Evolutionary conservation across 2,329 filamentous ascomycete genomes (phyloP).

Genomic region (Pezicula carpinea): DNA sequence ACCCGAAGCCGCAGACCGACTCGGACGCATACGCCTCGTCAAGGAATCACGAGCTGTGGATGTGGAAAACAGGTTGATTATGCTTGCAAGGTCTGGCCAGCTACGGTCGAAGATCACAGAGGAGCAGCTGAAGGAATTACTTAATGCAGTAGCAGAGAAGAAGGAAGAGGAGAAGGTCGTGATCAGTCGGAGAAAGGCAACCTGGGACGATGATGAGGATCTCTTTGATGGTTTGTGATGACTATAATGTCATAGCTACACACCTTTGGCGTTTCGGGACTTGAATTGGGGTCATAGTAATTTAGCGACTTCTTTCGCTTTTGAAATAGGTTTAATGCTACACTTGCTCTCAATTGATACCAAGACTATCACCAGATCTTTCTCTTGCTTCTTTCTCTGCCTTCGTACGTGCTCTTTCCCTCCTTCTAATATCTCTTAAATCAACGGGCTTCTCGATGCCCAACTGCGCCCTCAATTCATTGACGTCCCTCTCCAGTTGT

Average conservation of each 20-base stretch:
- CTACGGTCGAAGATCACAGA: conserved; percentile 84
- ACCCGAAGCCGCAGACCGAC: conserved; percentile 86
- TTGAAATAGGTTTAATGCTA: no score
- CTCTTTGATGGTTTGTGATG: conserved; percentile 60
- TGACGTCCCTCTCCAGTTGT: conserved; percentile 77
- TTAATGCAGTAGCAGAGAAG: conserved; percentile 79
- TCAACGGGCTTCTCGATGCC: conserved; percentile 88
- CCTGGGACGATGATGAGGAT: conserved; percentile 80
- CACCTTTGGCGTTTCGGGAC: neutral
- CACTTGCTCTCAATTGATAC: conserved; percentile 20
- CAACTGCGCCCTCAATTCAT: conserved; percentile 67
- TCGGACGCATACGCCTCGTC: conserved; percentile 91
- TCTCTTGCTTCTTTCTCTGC: conserved; percentile 50
- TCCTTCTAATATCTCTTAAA: conserved; percentile 70
- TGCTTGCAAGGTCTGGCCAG: conserved; percentile 84
- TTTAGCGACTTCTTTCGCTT: no score
- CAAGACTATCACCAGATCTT: conserved; percentile 19
- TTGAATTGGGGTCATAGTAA: neutral
- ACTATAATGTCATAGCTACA: neutral
- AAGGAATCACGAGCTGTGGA: conserved; percentile 87
- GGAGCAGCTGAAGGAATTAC: conserved; percentile 85
- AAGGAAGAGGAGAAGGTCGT: conserved; percentile 79
- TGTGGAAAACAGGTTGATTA: conserved; percentile 89
- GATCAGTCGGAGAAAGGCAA: conserved; percentile 75
- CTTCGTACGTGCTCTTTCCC: conserved; percentile 64